Evolutionary conservation across 305 asterid species (phyloP).

Genomic region (Nicotiana rustica): DNA sequence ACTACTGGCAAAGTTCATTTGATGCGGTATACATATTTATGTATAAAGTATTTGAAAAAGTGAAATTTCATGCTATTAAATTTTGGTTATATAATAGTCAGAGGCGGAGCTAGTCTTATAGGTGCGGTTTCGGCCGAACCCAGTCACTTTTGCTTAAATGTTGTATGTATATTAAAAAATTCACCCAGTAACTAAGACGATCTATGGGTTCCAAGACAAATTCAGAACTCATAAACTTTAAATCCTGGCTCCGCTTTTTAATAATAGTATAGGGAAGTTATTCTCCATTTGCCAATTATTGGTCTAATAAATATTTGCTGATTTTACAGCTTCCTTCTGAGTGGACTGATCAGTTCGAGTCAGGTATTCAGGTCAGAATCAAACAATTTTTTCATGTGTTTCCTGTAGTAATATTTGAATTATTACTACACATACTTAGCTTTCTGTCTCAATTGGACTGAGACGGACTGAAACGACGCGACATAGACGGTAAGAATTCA

Average conservation of each 20-base stretch:
- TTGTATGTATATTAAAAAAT: no score
- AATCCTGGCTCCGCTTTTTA: no score
- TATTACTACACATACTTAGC: no score
- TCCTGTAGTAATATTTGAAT: neutral
- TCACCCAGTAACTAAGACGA: no score
- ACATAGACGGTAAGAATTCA: no score
- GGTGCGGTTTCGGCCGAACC: no score
- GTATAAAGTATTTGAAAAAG: constrained; percentile 9
- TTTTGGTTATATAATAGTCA: neutral
- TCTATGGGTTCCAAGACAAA: no score
- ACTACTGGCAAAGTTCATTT: constrained; percentile 99
- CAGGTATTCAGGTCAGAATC: constrained; percentile 90
- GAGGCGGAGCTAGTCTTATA: no score
- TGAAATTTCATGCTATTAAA: neutral
- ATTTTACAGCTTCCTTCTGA: constrained; percentile 88
- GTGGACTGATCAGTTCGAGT: constrained; percentile 99
- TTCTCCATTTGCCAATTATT: constrained; percentile 53
- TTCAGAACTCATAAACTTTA: no score
- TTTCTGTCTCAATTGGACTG: no score
- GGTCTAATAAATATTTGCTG: constrained; percentile 48
- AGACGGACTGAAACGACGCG: no score
- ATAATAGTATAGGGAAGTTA: constrained; percentile 40
- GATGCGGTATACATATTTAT: constrained; percentile 77
- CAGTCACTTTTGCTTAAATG: no score
- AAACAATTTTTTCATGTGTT: constrained; percentile 23